These are phyloP conservation scores for Uronychia setigera DNA, from an alignment of 73 alveolate genomes.

Conservation along the genomic window DNA sequence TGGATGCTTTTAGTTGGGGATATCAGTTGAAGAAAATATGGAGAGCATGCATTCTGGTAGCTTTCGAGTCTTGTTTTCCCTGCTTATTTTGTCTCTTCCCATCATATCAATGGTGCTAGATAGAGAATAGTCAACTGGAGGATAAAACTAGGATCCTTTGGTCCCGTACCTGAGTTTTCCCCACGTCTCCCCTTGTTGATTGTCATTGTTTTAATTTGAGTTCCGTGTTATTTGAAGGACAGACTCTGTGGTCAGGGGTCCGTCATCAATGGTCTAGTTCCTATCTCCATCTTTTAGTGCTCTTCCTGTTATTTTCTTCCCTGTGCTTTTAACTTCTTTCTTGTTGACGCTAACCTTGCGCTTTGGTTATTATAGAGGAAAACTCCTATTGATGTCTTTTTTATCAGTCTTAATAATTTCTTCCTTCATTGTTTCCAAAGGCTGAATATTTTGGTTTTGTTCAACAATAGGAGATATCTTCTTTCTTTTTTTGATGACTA, in stretches of 20 bases:
- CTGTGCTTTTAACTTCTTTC: too few relatives aligned
- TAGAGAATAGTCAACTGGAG: background rate
- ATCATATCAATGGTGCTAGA: background rate
- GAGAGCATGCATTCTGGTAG: background rate
- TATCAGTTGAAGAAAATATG: background rate
- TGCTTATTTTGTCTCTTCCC: background rate
- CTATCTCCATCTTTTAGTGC: background rate
- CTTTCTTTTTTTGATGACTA: too few relatives aligned
- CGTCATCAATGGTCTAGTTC: background rate
- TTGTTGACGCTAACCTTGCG: too few relatives aligned
- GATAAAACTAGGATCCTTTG: background rate
- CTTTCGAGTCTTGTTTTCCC: background rate
- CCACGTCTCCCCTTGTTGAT: background rate
- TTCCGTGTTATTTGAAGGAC: background rate
- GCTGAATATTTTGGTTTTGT: too few relatives aligned
- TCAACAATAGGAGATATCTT: too few relatives aligned
- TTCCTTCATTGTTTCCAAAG: too few relatives aligned
- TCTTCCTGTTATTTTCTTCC: background rate
- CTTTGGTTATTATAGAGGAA: too few relatives aligned
- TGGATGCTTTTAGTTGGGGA: background rate
- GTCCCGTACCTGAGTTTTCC: background rate
- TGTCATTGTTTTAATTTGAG: background rate
- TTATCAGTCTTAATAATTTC: too few relatives aligned
- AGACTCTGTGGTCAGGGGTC: background rate
- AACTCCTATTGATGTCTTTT: too few relatives aligned